Evolutionary conservation across 176 grass and related monocot species (phyloP).

Genomic region (Bothriochloa decipiens): DNA sequence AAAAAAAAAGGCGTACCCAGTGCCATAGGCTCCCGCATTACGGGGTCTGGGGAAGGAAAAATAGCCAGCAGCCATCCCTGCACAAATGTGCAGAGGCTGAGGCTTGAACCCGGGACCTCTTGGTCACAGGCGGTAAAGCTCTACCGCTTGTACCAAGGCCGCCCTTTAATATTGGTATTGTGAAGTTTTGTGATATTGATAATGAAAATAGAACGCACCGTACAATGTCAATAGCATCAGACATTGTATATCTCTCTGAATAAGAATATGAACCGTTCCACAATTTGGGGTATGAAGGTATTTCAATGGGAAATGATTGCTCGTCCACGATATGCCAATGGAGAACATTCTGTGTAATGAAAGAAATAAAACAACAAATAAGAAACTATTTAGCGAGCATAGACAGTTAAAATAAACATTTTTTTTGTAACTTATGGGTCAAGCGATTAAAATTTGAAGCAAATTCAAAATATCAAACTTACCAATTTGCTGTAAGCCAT

Average conservation of each 20-base stretch:
- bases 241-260: conserved; percentile 87
- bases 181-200: conserved; percentile 18
- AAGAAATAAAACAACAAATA: conserved; percentile 31
- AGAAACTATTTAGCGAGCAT: conserved; percentile 18
- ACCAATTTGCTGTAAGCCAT: conserved; percentile 98
- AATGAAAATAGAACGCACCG: conserved; percentile 57
- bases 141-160: too few relatives aligned
- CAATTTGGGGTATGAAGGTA: conserved; percentile 91
- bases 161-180: conserved; percentile 5
- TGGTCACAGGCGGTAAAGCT: too few relatives aligned
- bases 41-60: too few relatives aligned
- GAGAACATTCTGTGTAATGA: conserved; percentile 73
- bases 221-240: conserved; percentile 86
- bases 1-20: too few relatives aligned
- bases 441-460: conserved; percentile 15
- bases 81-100: too few relatives aligned
- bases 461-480: conserved; percentile 29
- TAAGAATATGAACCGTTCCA: conserved; percentile 88
- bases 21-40: too few relatives aligned
- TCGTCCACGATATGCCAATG: conserved; percentile 94
- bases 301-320: conserved; percentile 90
- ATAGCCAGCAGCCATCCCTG: too few relatives aligned
- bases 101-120: too few relatives aligned
- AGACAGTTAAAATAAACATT: conserved; percentile 20
- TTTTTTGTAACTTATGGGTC: conserved; percentile 13